phyloP scores from a whole-genome alignment of 1,284 basidiomycete genomes.

The Hemileia vastatrix region DNA sequence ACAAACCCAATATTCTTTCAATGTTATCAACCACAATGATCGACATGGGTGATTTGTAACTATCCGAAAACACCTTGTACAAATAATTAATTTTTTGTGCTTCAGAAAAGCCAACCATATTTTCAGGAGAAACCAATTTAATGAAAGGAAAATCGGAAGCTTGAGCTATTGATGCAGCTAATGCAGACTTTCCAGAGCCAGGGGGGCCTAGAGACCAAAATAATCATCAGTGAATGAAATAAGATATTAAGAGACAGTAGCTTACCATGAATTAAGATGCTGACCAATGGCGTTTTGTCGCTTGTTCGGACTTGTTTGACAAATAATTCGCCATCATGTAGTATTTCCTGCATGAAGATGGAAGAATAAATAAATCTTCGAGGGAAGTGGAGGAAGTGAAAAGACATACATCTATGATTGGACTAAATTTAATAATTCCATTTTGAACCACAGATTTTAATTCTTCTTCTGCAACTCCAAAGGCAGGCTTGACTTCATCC shows the following conservation, averaged over 20 bases:
- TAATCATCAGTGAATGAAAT: background rate
- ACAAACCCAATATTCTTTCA: conserved; percentile 72
- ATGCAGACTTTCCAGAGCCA: conserved; percentile 87
- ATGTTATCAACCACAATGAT: conserved; percentile 94
- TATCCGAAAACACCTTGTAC: conserved; percentile 88
- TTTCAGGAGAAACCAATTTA: conserved; percentile 91
- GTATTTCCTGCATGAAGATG: conserved; percentile 55
- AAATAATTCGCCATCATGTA: conserved; percentile 81
- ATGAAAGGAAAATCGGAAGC: conserved; percentile 93
- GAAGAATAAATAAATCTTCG: background rate
- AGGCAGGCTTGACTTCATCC: conserved; percentile 91
- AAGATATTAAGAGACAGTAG: background rate
- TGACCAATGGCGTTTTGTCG: conserved; percentile 82
- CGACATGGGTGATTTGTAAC: conserved; percentile 93
- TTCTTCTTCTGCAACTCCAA: conserved; percentile 96
- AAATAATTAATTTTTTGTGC: conserved; percentile 82
- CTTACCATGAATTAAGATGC: conserved; percentile 68
- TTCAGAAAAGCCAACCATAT: conserved; percentile 92
- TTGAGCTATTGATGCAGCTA: conserved; percentile 90
- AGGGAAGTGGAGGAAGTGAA: background rate
- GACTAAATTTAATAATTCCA: conserved; percentile 85
- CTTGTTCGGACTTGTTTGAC: conserved; percentile 91
- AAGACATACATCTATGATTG: conserved; percentile 59
- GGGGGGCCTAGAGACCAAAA: conserved; percentile 53
- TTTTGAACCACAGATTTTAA: conserved; percentile 87